Conservation (phyloP, 1,284 basidiomycete genomes). For the Phenoliferia sp. region DNA sequence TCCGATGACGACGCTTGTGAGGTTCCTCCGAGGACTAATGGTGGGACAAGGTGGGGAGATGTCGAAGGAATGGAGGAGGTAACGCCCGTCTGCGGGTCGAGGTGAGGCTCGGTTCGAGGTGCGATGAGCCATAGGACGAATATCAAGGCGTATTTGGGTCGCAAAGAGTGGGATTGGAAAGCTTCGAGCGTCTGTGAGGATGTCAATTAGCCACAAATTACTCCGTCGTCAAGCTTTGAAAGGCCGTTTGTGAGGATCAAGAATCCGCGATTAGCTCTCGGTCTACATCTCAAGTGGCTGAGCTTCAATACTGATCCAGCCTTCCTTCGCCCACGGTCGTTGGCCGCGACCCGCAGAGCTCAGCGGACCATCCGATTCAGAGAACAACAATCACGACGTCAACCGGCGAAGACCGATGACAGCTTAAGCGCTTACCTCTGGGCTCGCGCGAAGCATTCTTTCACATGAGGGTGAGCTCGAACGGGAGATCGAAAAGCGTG, state of each 20-base stretch:
- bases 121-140: constrained; percentile 5
- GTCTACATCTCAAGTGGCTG: no score
- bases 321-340: no score
- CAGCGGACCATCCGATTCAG: background rate
- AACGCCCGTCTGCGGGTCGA: background rate
- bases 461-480: background rate
- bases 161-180: constrained; percentile 1
- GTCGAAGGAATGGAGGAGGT: background rate
- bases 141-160: constrained; percentile 5
- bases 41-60: background rate
- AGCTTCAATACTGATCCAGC: no score
- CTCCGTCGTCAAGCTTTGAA: background rate
- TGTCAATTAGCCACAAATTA: background rate
- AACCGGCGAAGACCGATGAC: background rate
- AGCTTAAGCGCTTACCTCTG: background rate
- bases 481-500: no score
- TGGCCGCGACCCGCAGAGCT: background rate
- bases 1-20: background rate
- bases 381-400: background rate
- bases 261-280: no score
- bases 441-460: background rate
- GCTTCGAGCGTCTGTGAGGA: constrained; percentile 10
- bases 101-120: background rate
- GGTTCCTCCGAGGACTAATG: background rate
- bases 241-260: background rate